Evolutionary conservation across 208 protist species (phyloP), one percentile per base, ranked within the genome.

Genomic region (Tritrichomonas foetus): DNA sequence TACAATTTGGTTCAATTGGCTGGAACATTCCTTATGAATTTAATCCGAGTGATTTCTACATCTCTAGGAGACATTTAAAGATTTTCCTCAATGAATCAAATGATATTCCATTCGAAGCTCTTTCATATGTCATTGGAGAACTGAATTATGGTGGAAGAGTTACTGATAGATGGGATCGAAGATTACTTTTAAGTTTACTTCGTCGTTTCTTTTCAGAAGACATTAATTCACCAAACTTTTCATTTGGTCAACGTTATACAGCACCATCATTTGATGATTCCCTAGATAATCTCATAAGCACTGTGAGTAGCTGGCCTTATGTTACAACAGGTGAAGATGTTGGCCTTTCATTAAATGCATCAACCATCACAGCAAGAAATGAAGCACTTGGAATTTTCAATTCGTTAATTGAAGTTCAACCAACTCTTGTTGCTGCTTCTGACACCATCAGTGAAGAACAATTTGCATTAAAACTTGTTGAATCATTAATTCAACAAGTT

Each of bases 141-240:
- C 98, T 99, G 94, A 98, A 98, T 96, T 99, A 99, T 95, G 98
- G 98, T 92, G 98, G 98, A n/a, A 97, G 98, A 84, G 98, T 99
- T 14, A 99, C 98, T 25, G 98, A 99, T 96, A 96, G 97, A 66
- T 97, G 97, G 94, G 98, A 99, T 95, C 94, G 98, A 80, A 97
- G 98, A 84, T 97, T 95, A 30, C 95, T 99, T 74, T 96, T 98
- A 82, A 97, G 96, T 2, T 97, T 98, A 94, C 95, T 99, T 44
- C 30, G 61, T 20, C 36, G 66, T 27, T 64, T 47, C 13, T 75
- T 84, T 61, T 55, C 25, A 30, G 36, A 27, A 49, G 74, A 64
- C n/a, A 27, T 66, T 33, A 78, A 64, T 72, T 22, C 16, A 16
- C 49, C 82, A 5, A 94, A 75, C 30, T 84, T 66, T 20, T 39